Evolutionary conservation across 306 rosid species (phyloP), one percentile per base, ranked within the genome.

Genomic region (Quercus wislizeni): DNA sequence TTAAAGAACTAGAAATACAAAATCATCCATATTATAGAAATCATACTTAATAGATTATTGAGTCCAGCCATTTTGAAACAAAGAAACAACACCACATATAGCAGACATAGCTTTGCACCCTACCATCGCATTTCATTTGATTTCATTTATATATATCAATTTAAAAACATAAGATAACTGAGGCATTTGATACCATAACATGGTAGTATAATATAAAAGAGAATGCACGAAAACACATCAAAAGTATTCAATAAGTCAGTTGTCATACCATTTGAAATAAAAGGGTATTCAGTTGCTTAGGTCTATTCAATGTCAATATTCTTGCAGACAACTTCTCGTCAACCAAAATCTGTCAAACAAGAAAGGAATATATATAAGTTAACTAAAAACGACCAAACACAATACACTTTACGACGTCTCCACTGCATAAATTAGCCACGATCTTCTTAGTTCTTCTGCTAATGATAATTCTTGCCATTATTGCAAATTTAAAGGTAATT

Each of bases 271-370:
- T 95, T 79, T 84, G 80, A 74, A 41, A 80, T 69, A 91, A 90
- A 54, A 92, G 86, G 30, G 98, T 93, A 74, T 95, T 95, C 84
- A 95, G 80, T 79, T 92, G 97, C 74, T 81, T 91, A 12, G 94
- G 88, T 80, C 99, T 88, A 85, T 92, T 92, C 10, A 95, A 71
- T 38, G 86, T 84, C 89, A 95, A 75, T 35, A 85, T 52, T 86
- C 90, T 89, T 13, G 84, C 90, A 56, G 33, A 74, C 74, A 6
- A 76, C 79, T 84, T 88, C 57, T 82, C 83, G 57, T 90, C 91
- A 73, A 84, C 94, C 86, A 92, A 64, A 89, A 95, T 30, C 99
- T 94, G 79, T 71, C 74, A 41, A 46, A 1, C 4, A 43, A 18
- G 21, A 55, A 5, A 43, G 25, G 21, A 19, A 4, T 9, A n/a